Evolutionary conservation across 371 early-diverging fungal species (phyloP).

Genomic region (Mortierella sp.): DNA sequence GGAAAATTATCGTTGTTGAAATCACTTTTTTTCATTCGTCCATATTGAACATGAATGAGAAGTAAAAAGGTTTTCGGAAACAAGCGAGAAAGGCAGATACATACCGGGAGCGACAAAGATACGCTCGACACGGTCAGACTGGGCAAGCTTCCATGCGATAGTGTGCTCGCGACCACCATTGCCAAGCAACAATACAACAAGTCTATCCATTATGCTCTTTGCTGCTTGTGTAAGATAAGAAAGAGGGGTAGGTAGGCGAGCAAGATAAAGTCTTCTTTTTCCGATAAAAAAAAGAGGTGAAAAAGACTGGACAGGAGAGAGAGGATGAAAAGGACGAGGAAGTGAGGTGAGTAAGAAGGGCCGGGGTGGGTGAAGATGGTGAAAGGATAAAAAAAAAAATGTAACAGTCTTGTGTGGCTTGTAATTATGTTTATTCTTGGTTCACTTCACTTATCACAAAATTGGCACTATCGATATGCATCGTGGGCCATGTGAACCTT

Average conservation of each 20-base stretch:
- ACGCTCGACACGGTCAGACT: conserved; percentile 79
- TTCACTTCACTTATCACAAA: too few relatives aligned
- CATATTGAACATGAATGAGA: not conserved
- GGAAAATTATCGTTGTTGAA: not conserved
- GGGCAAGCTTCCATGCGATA: conserved; percentile 91
- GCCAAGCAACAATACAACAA: conserved; percentile 90
- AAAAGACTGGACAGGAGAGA: not conserved
- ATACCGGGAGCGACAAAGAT: conserved; percentile 95
- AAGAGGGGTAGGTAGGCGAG: not conserved
- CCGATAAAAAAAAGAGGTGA: conserved; percentile 4
- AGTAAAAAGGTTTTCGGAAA: not conserved
- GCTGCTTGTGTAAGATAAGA: not conserved
- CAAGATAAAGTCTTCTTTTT: too few relatives aligned
- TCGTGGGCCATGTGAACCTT: too few relatives aligned
- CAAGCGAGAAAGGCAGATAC: not conserved
- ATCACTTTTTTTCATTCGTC: not conserved
- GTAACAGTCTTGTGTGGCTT: not conserved
- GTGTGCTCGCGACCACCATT: conserved; percentile 98
- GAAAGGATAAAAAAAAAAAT: not conserved
- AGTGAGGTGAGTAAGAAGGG: too few relatives aligned
- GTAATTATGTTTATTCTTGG: not conserved
- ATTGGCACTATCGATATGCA: too few relatives aligned
- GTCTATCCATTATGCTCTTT: conserved; percentile 60
- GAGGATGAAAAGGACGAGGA: conserved; percentile 1
- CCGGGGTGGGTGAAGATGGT: not conserved